These are phyloP conservation scores for Schwanniomyces occidentalis DNA, from an alignment of 805 yeast genomes.

Conservation along the genomic window DNA sequence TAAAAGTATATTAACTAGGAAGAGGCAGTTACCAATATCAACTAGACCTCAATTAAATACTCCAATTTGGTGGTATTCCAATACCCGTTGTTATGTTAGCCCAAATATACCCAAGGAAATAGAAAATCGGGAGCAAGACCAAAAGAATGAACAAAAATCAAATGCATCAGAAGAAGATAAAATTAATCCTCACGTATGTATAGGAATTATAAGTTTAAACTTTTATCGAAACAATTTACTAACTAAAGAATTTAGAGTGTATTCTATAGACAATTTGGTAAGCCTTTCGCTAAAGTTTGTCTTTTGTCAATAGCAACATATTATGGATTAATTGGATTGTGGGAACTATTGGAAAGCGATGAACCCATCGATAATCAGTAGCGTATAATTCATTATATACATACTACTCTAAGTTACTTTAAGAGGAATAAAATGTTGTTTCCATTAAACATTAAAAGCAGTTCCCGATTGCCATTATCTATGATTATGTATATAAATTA, in stretches of 20 bases:
- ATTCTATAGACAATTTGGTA: constrained; percentile 15
- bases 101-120: too few relatives aligned
- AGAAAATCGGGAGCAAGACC: too few relatives aligned
- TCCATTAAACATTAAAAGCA: constrained; percentile 5
- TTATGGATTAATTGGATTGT: constrained; percentile 12
- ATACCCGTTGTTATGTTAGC: too few relatives aligned
- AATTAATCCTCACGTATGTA: constrained; percentile 6
- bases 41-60: too few relatives aligned
- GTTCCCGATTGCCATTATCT: constrained; percentile 7
- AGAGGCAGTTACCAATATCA: too few relatives aligned
- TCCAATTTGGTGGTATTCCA: too few relatives aligned
- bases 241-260: constrained; percentile 8
- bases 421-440: neutral
- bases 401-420: neutral
- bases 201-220: too few relatives aligned
- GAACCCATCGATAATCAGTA: too few relatives aligned
- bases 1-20: too few relatives aligned
- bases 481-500: constrained; percentile 1
- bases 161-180: neutral
- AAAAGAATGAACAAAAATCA: too few relatives aligned
- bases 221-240: constrained; percentile 1
- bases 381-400: too few relatives aligned
- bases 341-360: constrained; percentile 9
- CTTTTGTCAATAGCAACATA: constrained; percentile 15
- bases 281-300: constrained; percentile 16